Evolutionary conservation across 2,329 filamentous ascomycete genomes (phyloP).

Genomic region (Zasmidium angulare): DNA sequence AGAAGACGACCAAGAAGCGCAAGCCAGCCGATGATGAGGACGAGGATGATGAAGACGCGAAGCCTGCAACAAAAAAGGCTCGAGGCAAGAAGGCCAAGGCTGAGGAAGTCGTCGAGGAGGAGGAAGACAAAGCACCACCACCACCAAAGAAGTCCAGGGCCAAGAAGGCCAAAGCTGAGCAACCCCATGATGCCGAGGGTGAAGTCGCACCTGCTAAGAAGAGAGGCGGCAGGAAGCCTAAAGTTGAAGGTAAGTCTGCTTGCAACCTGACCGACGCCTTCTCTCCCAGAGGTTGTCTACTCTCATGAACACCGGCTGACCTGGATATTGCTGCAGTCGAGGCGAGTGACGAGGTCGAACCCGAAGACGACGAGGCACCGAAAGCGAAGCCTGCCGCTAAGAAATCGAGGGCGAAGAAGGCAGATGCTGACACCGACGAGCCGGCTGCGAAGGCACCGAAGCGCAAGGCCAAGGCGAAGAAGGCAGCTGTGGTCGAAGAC

Average conservation of each 20-base stretch:
- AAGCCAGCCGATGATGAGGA: conserved; percentile 29
- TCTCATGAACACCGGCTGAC: not conserved
- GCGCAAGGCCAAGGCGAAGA: conserved; percentile 33
- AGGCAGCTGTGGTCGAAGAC: conserved; percentile 21
- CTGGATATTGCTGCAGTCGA: not conserved
- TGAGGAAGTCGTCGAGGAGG: conserved; percentile 19
- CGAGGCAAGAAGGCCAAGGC: conserved; percentile 25
- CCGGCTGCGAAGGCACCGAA: conserved; percentile 37
- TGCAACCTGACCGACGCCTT: not conserved
- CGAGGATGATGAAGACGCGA: conserved; percentile 11
- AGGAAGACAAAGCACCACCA: conserved; percentile 13
- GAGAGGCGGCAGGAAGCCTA: conserved; percentile 19
- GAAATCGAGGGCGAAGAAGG: conserved; percentile 34
- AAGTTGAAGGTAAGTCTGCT: conserved; percentile 11
- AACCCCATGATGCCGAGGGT: conserved; percentile 23
- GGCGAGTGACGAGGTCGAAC: conserved; percentile 17
- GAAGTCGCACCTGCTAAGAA: conserved; percentile 34
- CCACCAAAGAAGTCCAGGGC: conserved; percentile 25
- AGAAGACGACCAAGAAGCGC: conserved; percentile 34
- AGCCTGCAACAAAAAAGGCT: conserved; percentile 23
- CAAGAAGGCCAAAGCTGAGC: conserved; percentile 27
- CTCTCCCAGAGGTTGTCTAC: not conserved
- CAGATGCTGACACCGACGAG: conserved; percentile 28
- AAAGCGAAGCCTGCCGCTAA: conserved; percentile 35
- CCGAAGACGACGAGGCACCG: conserved; percentile 26